Evolutionary conservation across 176 grass and related monocot genomes (phyloP), one percentile per base, ranked within the genome.

Genomic region (Carex pumila): DNA sequence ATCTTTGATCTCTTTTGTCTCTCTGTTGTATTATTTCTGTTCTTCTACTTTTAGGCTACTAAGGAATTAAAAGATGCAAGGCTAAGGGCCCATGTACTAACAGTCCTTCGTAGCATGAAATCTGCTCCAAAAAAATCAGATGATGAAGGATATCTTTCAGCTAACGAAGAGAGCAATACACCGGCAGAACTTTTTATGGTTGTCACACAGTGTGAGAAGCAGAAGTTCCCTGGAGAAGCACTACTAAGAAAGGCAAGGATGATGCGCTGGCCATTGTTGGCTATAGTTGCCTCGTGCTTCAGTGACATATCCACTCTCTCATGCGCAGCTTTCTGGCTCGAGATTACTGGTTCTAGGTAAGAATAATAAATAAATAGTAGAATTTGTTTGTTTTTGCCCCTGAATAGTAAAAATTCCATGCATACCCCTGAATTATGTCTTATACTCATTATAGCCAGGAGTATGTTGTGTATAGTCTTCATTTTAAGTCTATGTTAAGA

Each of bases 241-340:
- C 92, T 98, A 64, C 84, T 98, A 49, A 87, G 58, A 86, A 94
- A 93, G 89, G 92, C 95, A 60, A 98, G 88, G 81, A 84, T 91
- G 84, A 91, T 94, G 88, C 89, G 79, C 61, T 98, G 95, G 95
- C 92, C 91, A 69, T 88, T 98, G 41, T 58, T 98, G 80, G 90
- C 95, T 37, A 90, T 98, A 70, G 62, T 98, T 85, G 95, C 95
- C 85, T 98, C 95, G 30, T 94, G 95, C 69, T 98, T 94, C 85
- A 54, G 86, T 81, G 92, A 98, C 92, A 90, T 88, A 77, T 93
- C 92, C 81, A 82, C 81, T 80, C 89, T 98, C 64, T 85, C 89
- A 82, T 94, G 95, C 81, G 82, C 94, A 84, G 92, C 87, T 83
- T 68, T 91, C 87, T 98, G 95, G 95, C 92, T 98, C 63, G 95